Evolutionary conservation across 805 yeast genomes (phyloP), one percentile per base, ranked within the genome.

Genomic region (Tetrapisispora pingtungensis): DNA sequence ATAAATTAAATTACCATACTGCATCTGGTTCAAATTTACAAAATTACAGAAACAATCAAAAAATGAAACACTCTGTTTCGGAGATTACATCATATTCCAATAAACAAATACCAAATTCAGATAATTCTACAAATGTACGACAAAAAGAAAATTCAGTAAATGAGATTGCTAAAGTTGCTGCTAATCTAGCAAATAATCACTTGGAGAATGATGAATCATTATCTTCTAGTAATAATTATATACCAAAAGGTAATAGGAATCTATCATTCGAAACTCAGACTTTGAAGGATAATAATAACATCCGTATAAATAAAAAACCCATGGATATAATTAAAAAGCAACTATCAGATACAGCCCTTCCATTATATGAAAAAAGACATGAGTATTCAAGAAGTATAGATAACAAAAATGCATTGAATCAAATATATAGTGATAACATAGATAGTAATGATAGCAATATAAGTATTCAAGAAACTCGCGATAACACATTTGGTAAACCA

Each of bases 141-240:
- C 34, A 32, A 32, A 19, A 14, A 12, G 33, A 15, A 7, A 20
- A 14, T 8, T 36, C 30, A 10, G 8, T 35, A 13, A 17, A 12
- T 14, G 37, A 33, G 4, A 13, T 40, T 10, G 43, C 43, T 14
- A 22, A 27, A 14, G 28, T 35, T 7, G 43, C 43, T 14, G 43
- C 43, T 10, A 19, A 17, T 24, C 7, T 34, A n/a, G 43, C 38
- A 1, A 41, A 41, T 28, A 34, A 10, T n/a, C 7, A 31, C 26
- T 4, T 22, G 7, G 22, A 24, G 4, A 8, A 15, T 32, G 12
- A n/a, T 6, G 10, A 32, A n/a, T n/a, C 6, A 6, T 15, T 4
- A 5, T n/a, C 6, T 4, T 5, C 10, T n/a, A n/a, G 10, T 15
- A n/a, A 5, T 32, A 32, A 32, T 10, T 8, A 22, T 22, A 22